Evolutionary conservation across 148 eudicot species (phyloP), one percentile per base, ranked within the genome.

Genomic region (Nepenthes mirabilis): DNA sequence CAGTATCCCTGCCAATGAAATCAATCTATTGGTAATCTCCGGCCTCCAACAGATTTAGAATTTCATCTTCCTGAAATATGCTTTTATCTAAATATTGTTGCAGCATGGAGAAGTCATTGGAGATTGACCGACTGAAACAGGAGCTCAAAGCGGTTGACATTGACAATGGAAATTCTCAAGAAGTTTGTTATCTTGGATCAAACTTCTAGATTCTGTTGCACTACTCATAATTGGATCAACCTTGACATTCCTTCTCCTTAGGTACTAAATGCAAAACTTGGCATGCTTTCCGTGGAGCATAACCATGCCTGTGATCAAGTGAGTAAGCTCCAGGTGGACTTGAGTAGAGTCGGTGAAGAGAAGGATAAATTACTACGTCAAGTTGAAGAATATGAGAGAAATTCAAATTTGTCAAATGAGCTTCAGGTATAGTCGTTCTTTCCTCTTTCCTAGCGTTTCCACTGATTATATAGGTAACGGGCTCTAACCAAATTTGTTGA

Each of bases 71-170:
- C 9, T 2, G 13, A 7, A 34, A 32, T 33, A 55, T 55, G 35
- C 4, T 32, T 43, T 54, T 49, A 55, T 55, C 48, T 48, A 35
- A 52, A 52, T 37, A 37, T 36, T 66, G 14, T 14, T 80, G 68
- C 91, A 87, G 88, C 61, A 33, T 52, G 55, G 90, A 87, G 75
- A 81, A 69, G 66, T 71, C 68, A 13, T 61, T 63, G 14, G 86
- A 87, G 70, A 73, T 73, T 72, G 85, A 88, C 69, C 71, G 57
- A 68, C 73, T 87, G 63, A 81, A 65, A 70, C 69, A 67, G 33
- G 82, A 77, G 5, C 74, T 85, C 60, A 76, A 65, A 70, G 70
- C 61, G 60, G 67, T 75, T 36, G 75, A 68, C 54, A 66, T 70
- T 43, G 75, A 75, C 65, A 76, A 66, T 60, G 66, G 61, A 63